Evolutionary conservation across 179 eudicot genomes (phyloP), one percentile per base, ranked within the genome.

Genomic region (Spinacia oleracea): DNA sequence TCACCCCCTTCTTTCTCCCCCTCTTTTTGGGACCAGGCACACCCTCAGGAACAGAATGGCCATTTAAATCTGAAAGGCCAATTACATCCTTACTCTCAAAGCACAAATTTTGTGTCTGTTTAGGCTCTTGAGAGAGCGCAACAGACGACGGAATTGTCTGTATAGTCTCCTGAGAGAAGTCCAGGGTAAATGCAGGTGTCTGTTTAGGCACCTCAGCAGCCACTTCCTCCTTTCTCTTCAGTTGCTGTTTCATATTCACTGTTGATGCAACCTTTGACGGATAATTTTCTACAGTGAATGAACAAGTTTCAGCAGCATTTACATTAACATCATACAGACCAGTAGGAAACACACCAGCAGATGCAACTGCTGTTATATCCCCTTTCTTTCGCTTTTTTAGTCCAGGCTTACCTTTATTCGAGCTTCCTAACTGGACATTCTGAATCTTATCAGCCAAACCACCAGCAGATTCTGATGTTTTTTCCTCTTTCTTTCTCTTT

Each of bases 51-150:
- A 74, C 42, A 65, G 64, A 25, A 18, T 29, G 68, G 55, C 71
- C 89, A 86, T 93, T 93, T 74, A 87, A 80, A 82, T 87, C 88
- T 55, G 93, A 88, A 62, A 90, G 56, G 48, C 79, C 77, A 46
- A 82, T 66, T 56, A 77, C 55, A 81, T 75, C 73, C 67, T 71
- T 76, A 62, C 82, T 46, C 73, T 70, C 76, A 59, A 38, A 81
- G 70, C 55, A 20, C 21, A 46, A 50, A 16, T 45, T 0, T 12
- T 21, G 62, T 14, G 65, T 32, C 46, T 62, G 68, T 21, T 60
- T 60, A 73, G 78, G 63, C 9, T 56, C 79, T 70, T 79, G 82
- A 34, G 73, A 55, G 60, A 32, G 16, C 20, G 55, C 70, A 9
- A 64, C 56, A 73, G 81, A 48, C 5, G 35, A 59, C 15, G 48